Conservation (phyloP, 257 asterid species). For the Capsicum pubescens region DNA sequence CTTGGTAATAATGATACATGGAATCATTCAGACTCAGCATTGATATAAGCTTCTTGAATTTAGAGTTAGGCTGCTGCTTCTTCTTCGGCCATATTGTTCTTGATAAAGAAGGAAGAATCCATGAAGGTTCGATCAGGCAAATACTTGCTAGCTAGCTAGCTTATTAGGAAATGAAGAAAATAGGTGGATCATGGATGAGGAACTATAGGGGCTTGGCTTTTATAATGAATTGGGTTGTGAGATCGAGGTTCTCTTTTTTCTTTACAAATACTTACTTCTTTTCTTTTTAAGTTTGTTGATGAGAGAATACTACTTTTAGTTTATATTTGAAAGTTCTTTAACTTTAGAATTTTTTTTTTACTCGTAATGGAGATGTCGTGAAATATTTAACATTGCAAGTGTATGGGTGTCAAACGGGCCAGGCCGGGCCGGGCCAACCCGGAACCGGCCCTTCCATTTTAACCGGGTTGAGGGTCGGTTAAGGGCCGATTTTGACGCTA, state of each 20-base stretch:
- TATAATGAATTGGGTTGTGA: not conserved
- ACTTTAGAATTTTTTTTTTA: not conserved
- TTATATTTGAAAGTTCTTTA: not conserved
- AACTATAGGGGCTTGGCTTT: not conserved
- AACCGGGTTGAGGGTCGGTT: too few relatives aligned
- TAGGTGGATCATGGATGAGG: not conserved
- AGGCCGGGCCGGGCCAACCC: too few relatives aligned
- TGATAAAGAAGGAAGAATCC: not conserved
- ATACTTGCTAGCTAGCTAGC: not conserved
- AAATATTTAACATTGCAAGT: too few relatives aligned
- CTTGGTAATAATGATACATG: constrained; percentile 26
- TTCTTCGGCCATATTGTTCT: not conserved
- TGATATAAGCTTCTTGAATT: not conserved
- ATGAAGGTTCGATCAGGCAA: not conserved
- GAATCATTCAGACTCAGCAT: not conserved
- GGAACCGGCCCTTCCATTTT: too few relatives aligned
- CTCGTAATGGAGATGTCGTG: not conserved
- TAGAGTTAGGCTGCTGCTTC: not conserved
- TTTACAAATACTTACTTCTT: not conserved
- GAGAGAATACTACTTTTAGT: too few relatives aligned
- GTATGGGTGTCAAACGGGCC: too few relatives aligned
- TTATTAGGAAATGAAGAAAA: not conserved
- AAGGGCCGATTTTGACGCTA: too few relatives aligned
- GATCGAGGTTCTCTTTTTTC: not conserved
- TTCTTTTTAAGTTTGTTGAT: too few relatives aligned